Evolutionary conservation across 495 filamentous ascomycete species (phyloP).

Genomic region (Staphylotrichum longicolle): DNA sequence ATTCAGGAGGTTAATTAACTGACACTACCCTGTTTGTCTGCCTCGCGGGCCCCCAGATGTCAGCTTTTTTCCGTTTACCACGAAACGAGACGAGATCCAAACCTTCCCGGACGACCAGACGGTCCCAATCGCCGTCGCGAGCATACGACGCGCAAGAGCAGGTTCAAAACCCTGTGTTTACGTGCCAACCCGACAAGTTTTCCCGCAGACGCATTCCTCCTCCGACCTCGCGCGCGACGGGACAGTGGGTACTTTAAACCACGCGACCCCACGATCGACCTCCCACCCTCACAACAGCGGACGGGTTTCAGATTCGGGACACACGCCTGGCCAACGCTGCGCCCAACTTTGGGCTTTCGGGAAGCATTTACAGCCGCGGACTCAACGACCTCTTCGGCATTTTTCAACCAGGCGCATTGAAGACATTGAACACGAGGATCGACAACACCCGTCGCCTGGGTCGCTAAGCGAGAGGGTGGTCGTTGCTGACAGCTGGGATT

Average conservation of each 20-base stretch:
- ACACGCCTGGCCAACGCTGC: neutral
- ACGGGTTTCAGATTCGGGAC: neutral
- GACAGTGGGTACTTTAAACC: too few relatives aligned
- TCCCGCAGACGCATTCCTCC: neutral
- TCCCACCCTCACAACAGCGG: neutral
- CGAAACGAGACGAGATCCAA: neutral
- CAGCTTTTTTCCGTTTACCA: neutral
- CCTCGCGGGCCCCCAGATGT: neutral
- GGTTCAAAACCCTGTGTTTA: neutral
- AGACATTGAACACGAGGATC: too few relatives aligned
- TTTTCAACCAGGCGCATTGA: too few relatives aligned
- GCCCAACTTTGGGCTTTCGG: neutral
- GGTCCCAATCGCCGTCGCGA: neutral
- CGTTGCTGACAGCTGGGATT: too few relatives aligned
- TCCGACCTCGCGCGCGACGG: neutral
- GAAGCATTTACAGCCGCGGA: neutral
- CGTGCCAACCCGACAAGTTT: neutral
- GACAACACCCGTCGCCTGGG: too few relatives aligned
- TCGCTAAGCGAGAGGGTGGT: too few relatives aligned
- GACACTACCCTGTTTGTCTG: slow-evolving; percentile 3
- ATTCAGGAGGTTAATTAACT: slow-evolving; percentile 16
- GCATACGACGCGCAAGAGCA: neutral
- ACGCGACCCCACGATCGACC: slow-evolving; percentile 3
- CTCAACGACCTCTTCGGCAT: neutral
- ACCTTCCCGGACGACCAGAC: neutral